These are phyloP conservation scores for Calophaca sinica DNA, from an alignment of 306 rosid species.

Conservation along the genomic window DNA sequence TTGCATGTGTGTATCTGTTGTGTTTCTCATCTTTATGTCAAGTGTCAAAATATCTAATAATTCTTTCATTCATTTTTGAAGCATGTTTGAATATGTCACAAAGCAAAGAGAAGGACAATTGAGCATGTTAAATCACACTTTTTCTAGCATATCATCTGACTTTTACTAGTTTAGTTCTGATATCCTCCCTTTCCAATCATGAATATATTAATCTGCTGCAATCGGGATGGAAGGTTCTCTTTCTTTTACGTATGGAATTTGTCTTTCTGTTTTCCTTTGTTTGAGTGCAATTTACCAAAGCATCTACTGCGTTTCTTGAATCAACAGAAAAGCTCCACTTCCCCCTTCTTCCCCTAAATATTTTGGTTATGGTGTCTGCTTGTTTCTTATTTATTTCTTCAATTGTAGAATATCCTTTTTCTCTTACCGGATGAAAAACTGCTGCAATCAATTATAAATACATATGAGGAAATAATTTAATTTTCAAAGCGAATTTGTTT, in stretches of 20 bases:
- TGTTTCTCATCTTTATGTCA: background rate
- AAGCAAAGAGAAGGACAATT: slow-evolving; percentile 16
- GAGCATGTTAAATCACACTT: slow-evolving; percentile 16
- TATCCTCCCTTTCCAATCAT: background rate
- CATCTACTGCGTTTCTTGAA: background rate
- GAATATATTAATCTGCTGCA: slow-evolving; percentile 12
- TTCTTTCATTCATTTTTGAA: background rate
- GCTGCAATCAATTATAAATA: background rate
- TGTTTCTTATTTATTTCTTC: slow-evolving; percentile 6
- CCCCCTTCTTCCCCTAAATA: background rate
- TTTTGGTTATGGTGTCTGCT: slow-evolving; percentile 9
- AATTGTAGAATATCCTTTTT: background rate
- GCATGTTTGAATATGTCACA: background rate
- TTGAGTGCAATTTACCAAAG: background rate
- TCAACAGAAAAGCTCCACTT: background rate
- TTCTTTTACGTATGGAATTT: background rate
- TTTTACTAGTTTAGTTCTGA: background rate
- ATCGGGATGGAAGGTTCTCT: background rate
- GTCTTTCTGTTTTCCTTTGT: background rate
- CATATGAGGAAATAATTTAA: background rate
- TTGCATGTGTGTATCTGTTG: background rate
- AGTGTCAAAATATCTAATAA: background rate
- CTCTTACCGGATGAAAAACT: background rate
- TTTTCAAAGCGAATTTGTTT: background rate
- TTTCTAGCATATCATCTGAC: background rate